phyloP scores from a whole-genome alignment of 768 basidiomycete species.

The Leccinellum luteum region DNA sequence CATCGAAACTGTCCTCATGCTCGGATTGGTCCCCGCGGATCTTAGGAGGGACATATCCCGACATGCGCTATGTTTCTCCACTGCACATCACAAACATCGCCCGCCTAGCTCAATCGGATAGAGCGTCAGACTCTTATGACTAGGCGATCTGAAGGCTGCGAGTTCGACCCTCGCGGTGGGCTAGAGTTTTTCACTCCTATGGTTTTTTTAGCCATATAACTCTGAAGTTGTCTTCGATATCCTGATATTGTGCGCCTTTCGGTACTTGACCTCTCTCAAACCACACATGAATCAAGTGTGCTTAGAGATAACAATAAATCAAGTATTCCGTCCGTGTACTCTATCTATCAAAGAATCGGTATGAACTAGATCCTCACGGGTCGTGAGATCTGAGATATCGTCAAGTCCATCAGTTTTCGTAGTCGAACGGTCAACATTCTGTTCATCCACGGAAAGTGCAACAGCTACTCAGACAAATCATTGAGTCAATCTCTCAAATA shows the following conservation, averaged over 20 bases:
- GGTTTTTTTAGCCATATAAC: neutral
- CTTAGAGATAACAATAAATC: slow-evolving; percentile 23
- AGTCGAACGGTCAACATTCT: slow-evolving; percentile 29
- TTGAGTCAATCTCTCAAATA: neutral
- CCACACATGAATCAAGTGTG: neutral
- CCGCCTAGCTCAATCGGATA: slow-evolving; percentile 69
- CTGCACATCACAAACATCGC: slow-evolving; percentile 16
- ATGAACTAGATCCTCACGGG: slow-evolving; percentile 2
- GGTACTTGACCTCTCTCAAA: neutral
- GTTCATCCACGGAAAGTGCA: slow-evolving; percentile 74
- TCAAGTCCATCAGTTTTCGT: slow-evolving; percentile 14
- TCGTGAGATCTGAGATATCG: slow-evolving; percentile 11
- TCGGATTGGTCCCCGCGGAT: neutral
- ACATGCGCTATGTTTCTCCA: too few relatives aligned
- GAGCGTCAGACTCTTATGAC: slow-evolving; percentile 62
- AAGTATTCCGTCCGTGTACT: slow-evolving; percentile 15
- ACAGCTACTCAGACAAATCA: slow-evolving; percentile 47
- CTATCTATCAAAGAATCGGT: slow-evolving; percentile 6
- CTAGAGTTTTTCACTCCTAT: slow-evolving; percentile 28
- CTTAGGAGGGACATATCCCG: neutral
- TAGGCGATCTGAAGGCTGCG: slow-evolving; percentile 58
- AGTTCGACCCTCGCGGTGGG: slow-evolving; percentile 65
- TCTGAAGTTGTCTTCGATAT: neutral
- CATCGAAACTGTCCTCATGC: slow-evolving; percentile 9
- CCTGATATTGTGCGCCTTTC: neutral